Evolutionary conservation across 2,329 filamentous ascomycete genomes (phyloP), one percentile per base, ranked within the genome.

Genomic region (Aureobasidium pullulans): DNA sequence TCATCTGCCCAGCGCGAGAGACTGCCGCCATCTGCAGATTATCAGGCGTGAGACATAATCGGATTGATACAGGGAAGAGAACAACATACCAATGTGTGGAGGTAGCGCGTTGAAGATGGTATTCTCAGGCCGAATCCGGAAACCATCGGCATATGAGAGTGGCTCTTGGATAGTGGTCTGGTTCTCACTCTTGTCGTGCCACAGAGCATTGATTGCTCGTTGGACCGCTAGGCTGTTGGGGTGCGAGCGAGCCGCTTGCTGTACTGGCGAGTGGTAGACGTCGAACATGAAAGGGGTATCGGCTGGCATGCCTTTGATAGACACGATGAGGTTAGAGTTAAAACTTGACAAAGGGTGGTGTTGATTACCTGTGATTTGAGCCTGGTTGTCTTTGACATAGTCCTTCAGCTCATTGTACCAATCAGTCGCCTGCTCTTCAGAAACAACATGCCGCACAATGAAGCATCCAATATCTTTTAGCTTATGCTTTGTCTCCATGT

Each of bases 381-480:
- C 23, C 11, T 40, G 28, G 53, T 48, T 57, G n/a, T 46, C 42
- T 31, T 37, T 32, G 11, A 57, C 53, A 13, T 46, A 57, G 31
- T 11, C 32, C 32, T 57, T 46, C 28, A 57, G 42, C 11, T 57
- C 53, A 31, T 46, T 5, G 23, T 46, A 57, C 53, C 53, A 57
- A 3, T 36, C 42, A 8, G 16, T 57, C 29, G 53, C 42, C 42
- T 57, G 40, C 9, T 46, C 29, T 10, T 46, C 40, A 5, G 40
- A 9, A 10, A 57, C 43, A 16, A 57, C 53, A 5, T 47, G 32
- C 15, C 53, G 16, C 6, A 57, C 42, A 9, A 57, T 23, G 8
- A 57, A 57, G 34, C 53, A 57, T n/a, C 53, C 53, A 6, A 10
- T 44, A 3, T 57, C 42, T n/a, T 57, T 57, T 15, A 57, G 53